Evolutionary conservation across 768 basidiomycete genomes (phyloP), one percentile per base, ranked within the genome.

Genomic region (Amanita inopinata): DNA sequence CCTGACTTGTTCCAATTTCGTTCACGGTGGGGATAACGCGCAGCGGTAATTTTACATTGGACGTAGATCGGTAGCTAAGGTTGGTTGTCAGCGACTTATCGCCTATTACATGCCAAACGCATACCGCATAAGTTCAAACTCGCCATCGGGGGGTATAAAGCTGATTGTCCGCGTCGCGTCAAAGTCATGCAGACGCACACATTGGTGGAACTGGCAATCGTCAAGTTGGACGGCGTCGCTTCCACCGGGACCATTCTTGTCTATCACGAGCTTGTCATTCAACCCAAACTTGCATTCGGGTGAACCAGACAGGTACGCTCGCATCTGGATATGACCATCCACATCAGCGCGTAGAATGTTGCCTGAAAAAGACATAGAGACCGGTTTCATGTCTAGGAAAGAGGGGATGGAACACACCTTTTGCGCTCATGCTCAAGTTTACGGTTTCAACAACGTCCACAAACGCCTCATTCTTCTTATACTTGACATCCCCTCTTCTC

Each of bases 401-500:
- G 24, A 39, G 4, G 24, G 34, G 10, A 51, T 3, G 24, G 3
- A 11, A 56, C 69, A 36, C 47, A 85, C 92, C 93, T 67, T 94
- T 97, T 2, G 92, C 86, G 58, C 90, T 94, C 93, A 98, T 96
- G 53, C 89, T 83, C 42, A 98, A 60, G 56, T 99, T 98, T 48
- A 99, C 88, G 2, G 76, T 88, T 66, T 99, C 96, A 33, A 99
- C 87, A 6, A 99, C 96, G 57, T 99, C 96, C n/a, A 99, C 94
- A 52, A 98, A 99, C 0, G 96, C 96, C 56, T 99, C 96, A 51
- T 99, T 99, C 74, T 98, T 99, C 70, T 96, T 86, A 63, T 99
- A 98, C 61, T 93, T 94, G 55, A 98, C 93, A 56, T 97, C 96
- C 11, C 78, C 83, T 45, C 93, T 71, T 31, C 96, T 69, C 96